Base-by-base conservation (phyloP, 2,329 filamentous ascomycete genomes). In the Zalaria sp. region DNA sequence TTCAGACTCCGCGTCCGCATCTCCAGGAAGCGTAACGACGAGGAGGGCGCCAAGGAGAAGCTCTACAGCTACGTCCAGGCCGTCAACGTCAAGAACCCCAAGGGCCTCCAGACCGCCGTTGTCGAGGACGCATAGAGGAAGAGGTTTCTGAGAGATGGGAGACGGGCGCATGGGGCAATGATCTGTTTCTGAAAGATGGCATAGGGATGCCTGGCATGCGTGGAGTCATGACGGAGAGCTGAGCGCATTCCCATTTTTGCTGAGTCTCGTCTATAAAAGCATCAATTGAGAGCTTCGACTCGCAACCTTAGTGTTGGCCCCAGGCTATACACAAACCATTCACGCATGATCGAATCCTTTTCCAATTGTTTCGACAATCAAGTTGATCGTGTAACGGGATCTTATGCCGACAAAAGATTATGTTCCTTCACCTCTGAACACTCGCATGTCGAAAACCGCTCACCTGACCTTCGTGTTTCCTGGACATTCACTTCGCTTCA, bases 41-140 rank as follows among this genome's bases (percentile, higher is more conserved):
- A 96, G 78, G 91, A 98, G 75, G 86, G 85, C 62, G 91, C 93
- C 67, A 94, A 94, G 78, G 86, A 98, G 81, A 94, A 93, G 79
- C 81, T 98, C 56, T 98, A 96, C 83, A 91, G 83, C 70, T 95
- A 94, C 73, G 91, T 98, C 58, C 89, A 98, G 81, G 91, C 91
- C 59, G 91, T 98, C 67, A 95, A 95, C 72, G 88, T 96, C 66
- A 94, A 96, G 85, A 83, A 93, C 73, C 80, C 87, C 70, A 96
- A 95, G 85, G 89, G 91, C 69, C 82, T 98, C 58, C 79, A 83
- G 65, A 98, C 91, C 57, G 79, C 83, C 59, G 76, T 93, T 60
- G 89, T 98, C 49, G 77, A 81, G 63, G 75, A 79, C 56, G 65
- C 69, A 53, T 76, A 73, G 55, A 32, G 18, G 18, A 18, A 18